phyloP scores from a whole-genome alignment of 2,329 filamentous ascomycete genomes.

The Clonostachys sp. region DNA sequence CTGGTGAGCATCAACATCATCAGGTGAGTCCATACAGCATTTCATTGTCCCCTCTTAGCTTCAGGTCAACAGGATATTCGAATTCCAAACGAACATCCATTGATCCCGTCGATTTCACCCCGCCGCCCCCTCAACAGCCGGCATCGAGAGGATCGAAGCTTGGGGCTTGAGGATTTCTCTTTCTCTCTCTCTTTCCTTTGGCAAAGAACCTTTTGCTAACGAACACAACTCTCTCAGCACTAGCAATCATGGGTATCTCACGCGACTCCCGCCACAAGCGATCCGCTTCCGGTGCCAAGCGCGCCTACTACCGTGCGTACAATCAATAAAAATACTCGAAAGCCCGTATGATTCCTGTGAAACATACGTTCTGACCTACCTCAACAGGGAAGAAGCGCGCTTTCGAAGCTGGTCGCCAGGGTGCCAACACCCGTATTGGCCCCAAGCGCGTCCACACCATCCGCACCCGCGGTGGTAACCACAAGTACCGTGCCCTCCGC shows the following conservation, averaged over 20 bases:
- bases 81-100: not conserved
- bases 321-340: slow-evolving; percentile 37
- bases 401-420: slow-evolving; percentile 99
- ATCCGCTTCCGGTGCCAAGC: slow-evolving; percentile 98
- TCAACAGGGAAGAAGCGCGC: slow-evolving; percentile 88
- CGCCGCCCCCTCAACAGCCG: not conserved
- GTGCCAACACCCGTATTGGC: slow-evolving; percentile 99
- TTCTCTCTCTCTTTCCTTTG: not conserved
- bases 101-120: not conserved
- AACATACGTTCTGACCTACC: slow-evolving; percentile 69
- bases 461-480: slow-evolving; percentile 97
- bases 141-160: not conserved
- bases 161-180: not conserved
- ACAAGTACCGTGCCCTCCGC: slow-evolving; percentile 98
- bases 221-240: slow-evolving; percentile 21
- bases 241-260: slow-evolving; percentile 98
- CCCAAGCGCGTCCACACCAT: slow-evolving; percentile 94
- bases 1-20: slow-evolving; percentile 42
- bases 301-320: slow-evolving; percentile 80
- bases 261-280: slow-evolving; percentile 99
- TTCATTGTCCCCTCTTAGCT: not conserved
- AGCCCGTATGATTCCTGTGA: slow-evolving; percentile 54
- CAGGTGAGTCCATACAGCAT: slow-evolving; percentile 33
- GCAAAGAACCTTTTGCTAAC: slow-evolving; percentile 10
- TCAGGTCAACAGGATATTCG: not conserved